These are phyloP conservation scores for Chlorophyllum brunneum DNA, from an alignment of 768 basidiomycete genomes.

Conservation along the genomic window DNA sequence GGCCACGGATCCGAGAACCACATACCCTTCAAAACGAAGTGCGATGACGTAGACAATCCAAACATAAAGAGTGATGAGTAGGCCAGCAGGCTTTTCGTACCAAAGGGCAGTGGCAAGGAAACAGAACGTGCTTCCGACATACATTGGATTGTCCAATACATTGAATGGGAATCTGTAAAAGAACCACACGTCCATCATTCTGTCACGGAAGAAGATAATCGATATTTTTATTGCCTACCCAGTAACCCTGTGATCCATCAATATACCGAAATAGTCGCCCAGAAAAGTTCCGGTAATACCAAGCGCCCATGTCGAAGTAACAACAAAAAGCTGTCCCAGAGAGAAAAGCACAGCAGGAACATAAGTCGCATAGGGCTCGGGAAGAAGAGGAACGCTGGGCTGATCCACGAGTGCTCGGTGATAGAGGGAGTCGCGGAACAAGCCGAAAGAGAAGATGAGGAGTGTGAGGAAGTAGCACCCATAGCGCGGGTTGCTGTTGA, in stretches of 20 bases:
- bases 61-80: conserved; percentile 77
- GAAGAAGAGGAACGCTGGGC: conserved; percentile 63
- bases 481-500: conserved; percentile 64
- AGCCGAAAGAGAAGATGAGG: conserved; percentile 81
- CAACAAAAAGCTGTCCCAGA: conserved; percentile 79
- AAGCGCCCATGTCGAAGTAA: conserved; percentile 85
- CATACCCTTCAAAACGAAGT: conserved; percentile 86
- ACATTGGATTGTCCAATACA: conserved; percentile 91
- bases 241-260: conserved; percentile 88
- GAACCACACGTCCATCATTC: too few relatives aligned
- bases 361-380: conserved; percentile 57
- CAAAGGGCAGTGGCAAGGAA: conserved; percentile 86
- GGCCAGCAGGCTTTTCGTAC: conserved; percentile 83
- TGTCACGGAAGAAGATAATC: background rate
- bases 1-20: conserved; percentile 10
- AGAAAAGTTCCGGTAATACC: conserved; percentile 94
- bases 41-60: conserved; percentile 83
- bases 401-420: conserved; percentile 72
- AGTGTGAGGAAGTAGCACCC: conserved; percentile 89
- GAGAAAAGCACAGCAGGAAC: conserved; percentile 60
- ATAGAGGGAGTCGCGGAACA: conserved; percentile 82
- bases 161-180: conserved; percentile 83
- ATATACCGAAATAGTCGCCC: conserved; percentile 80
- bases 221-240: conserved; percentile 34
- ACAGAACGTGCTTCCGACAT: conserved; percentile 90